Conservation (phyloP, 805 yeast species). For the Wickerhamomyces bovis region DNA sequence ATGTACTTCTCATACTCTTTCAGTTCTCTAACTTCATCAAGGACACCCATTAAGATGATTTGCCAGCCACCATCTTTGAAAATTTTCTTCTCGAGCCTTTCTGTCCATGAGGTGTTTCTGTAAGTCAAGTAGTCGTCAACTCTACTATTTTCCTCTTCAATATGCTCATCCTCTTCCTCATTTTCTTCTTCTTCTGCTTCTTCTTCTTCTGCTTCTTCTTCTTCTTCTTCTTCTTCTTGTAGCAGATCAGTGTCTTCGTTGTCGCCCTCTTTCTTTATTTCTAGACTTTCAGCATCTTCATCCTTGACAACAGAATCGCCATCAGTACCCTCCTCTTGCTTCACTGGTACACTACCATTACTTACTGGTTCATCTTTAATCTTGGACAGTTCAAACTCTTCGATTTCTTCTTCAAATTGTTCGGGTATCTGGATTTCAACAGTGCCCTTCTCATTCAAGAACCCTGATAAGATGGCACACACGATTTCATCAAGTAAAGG, state of each 20-base stretch:
- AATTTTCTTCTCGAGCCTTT: slow-evolving; percentile 62
- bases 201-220: slow-evolving; percentile 19
- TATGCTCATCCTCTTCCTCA: slow-evolving; percentile 7
- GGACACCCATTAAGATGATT: slow-evolving; percentile 64
- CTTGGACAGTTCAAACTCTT: slow-evolving; percentile 18
- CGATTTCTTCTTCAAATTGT: slow-evolving; percentile 21
- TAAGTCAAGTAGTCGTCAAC: slow-evolving; percentile 42
- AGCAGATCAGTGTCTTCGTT: slow-evolving; percentile 18
- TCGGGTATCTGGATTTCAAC: slow-evolving; percentile 25
- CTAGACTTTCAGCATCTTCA: slow-evolving; percentile 19
- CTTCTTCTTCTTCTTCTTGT: slow-evolving; percentile 17
- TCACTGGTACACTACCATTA: background rate
- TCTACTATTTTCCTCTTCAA: slow-evolving; percentile 16
- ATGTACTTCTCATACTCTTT: slow-evolving; percentile 48
- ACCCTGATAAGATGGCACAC: slow-evolving; percentile 54
- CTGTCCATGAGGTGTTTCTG: slow-evolving; percentile 68
- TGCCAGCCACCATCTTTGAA: slow-evolving; percentile 88
- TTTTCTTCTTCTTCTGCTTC: slow-evolving; percentile 22
- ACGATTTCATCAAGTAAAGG: slow-evolving; percentile 58
- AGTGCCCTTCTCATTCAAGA: slow-evolving; percentile 41
- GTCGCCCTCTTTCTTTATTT: slow-evolving; percentile 13
- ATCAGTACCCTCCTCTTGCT: background rate
- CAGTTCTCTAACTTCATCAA: slow-evolving; percentile 53
- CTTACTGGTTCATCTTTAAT: slow-evolving; percentile 11
- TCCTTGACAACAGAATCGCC: slow-evolving; percentile 5